Conservation (phyloP, 805 yeast genomes). For the Hanseniaspora singularis region DNA sequence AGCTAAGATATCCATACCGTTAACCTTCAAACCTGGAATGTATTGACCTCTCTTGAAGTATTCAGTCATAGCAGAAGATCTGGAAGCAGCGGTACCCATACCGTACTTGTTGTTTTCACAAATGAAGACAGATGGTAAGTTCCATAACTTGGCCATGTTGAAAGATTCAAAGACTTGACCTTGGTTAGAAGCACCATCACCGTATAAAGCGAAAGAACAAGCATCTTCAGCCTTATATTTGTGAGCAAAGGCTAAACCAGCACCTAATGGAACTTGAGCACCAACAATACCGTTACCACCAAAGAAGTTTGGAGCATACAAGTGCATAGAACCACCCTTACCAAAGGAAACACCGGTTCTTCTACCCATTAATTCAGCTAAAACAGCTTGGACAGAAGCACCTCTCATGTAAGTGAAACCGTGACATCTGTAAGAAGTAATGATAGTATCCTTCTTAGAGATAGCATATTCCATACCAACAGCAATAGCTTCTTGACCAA, state of each 20-base stretch:
- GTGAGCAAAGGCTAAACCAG: constrained; percentile 97
- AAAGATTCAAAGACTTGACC: constrained; percentile 97
- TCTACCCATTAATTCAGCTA: constrained; percentile 95
- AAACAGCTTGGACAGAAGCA: constrained; percentile 73
- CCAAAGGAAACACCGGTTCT: constrained; percentile 91
- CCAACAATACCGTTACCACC: constrained; percentile 99
- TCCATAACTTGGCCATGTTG: constrained; percentile 99
- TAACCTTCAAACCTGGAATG: constrained; percentile 95
- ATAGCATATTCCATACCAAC: constrained; percentile 96
- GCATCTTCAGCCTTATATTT: constrained; percentile 73
- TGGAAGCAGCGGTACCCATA: constrained; percentile 97
- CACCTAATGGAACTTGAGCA: constrained; percentile 97
- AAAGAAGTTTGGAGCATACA: constrained; percentile 88
- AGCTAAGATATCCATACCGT: constrained; percentile 97
- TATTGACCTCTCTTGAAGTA: constrained; percentile 98
- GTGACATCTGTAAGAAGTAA: constrained; percentile 98
- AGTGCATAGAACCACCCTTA: constrained; percentile 99
- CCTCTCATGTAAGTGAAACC: constrained; percentile 97
- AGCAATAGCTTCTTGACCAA: constrained; percentile 98
- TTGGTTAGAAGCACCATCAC: constrained; percentile 99
- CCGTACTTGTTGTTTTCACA: constrained; percentile 99
- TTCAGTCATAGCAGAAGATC: constrained; percentile 93
- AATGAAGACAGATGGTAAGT: constrained; percentile 84
- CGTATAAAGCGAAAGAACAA: constrained; percentile 82
- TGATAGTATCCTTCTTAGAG: constrained; percentile 70